Evolutionary conservation across 306 rosid species (phyloP), one percentile per base, ranked within the genome.

Genomic region (Canavalia gladiata): DNA sequence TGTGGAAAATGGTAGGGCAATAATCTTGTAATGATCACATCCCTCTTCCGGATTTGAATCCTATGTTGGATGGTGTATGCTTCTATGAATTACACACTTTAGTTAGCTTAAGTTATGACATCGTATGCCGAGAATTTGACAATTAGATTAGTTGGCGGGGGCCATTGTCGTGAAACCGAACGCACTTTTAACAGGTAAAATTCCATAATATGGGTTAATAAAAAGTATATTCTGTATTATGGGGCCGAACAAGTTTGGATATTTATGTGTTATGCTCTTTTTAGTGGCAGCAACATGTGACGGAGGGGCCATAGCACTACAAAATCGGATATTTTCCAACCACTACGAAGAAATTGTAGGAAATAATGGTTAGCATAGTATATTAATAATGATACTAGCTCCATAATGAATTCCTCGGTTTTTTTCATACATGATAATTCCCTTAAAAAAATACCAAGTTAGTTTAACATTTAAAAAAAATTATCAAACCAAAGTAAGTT

Each of bases 221-320:
- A 41, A 57, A 29, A 18, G 1, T 18, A 18, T 18, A 39, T 11
- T 29, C 4, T 35, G 5, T n/a, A 29, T 56, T 4, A 47, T 68
- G 73, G 71, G 73, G 47, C 52, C 33, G 29, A 47, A 37, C 29
- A 25, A 7, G 54, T 58, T 41, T 18, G 54, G 51, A 31, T 43
- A 18, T 54, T 66, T 49, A 74, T 81, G 18, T 43, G 68, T 39
- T 65, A 9, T 46, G 10, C 30, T 59, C 3, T 37, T 25, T 8
- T 10, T 58, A 10, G 45, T 11, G 51, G 37, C 55, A 50, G 10
- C 35, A 52, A 35, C 74, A 72, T 73, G 81, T 73, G 81, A 73
- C 13, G 9, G 65, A 65, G 42, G 71, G 75, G 42, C 42, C 86
- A 54, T 60, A 11, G n/a, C 7, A 51, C 8, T 49, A 30, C 11